Base-by-base conservation (phyloP, 176 grass and related monocot species). In the Guadua angustifolia region DNA sequence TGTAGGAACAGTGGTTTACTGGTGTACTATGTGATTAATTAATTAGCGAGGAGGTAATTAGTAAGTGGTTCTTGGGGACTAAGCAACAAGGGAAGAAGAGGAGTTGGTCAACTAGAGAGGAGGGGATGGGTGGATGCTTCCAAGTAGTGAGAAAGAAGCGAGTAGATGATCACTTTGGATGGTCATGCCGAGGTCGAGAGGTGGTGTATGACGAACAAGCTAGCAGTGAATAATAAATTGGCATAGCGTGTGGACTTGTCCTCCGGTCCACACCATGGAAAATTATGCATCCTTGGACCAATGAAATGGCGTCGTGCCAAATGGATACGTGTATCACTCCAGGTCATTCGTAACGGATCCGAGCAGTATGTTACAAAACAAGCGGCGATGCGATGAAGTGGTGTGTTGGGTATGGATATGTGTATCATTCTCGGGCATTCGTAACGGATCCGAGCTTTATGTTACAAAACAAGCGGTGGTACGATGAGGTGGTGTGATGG, bases 51-150 rank as follows among this genome's bases (percentile, higher is more conserved):
- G 35, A 36, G 35, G 35, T 36, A 36, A 36, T 36, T 36, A 49
- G 67, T 73, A 25, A 69, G 63, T 83, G 56, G 81, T 83, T 83
- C 43, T 83, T 83, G 39, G 68, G 69, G 57, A 64, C 69, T 71
- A 83, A 73, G 56, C 52, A 73, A 83, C 52, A 73, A 63, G 11
- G 18, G 17, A 57, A 72, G 50, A 55, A 12, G 45, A 47, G 12
- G 12, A 22, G 47, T 19, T 57, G 69, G 70, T 74, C 81, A 83
- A 74, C 69, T 73, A 38, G 7, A 82, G 14, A 45, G 79, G 66
- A 45, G 33, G 79, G 35, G 25, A 42, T 42, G 40, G 40, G 40
- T 42, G 69, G 42, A 83, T 38, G 81, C 69, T 83, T 83, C 29
- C 81, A 74, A 73, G 80, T 73, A 42, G 56, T 64, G 64, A 25